These are phyloP conservation scores for Fusarium tjaetaba DNA, from an alignment of 2,329 filamentous ascomycete genomes.

Conservation along the genomic window DNA sequence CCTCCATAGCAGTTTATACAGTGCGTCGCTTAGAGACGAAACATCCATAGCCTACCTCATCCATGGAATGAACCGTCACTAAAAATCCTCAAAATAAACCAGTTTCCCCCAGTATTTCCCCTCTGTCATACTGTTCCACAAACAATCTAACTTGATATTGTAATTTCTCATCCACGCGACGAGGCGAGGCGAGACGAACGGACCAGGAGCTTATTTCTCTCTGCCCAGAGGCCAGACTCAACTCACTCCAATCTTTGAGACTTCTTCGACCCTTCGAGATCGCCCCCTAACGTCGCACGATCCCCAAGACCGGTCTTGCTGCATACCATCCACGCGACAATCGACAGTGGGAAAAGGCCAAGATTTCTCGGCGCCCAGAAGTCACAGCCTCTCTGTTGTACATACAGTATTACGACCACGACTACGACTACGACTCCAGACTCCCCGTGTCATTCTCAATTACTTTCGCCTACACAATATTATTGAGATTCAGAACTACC, in stretches of 20 bases:
- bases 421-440: neutral
- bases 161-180: conserved; percentile 8
- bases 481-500: neutral
- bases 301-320: conserved; percentile 3
- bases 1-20: conserved; percentile 6
- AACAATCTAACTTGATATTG: neutral
- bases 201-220: conserved; percentile 19
- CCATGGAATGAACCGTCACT: neutral
- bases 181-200: neutral
- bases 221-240: neutral
- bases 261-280: conserved; percentile 34
- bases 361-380: conserved; percentile 29
- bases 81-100: conserved; percentile 15
- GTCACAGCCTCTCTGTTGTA: conserved; percentile 20
- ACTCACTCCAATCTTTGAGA: neutral
- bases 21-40: conserved; percentile 12
- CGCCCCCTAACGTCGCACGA: conserved; percentile 13
- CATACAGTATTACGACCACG: neutral
- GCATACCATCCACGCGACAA: conserved; percentile 17
- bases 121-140: conserved; percentile 8
- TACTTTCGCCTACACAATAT: neutral
- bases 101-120: conserved; percentile 14
- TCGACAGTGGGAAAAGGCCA: conserved; percentile 25
- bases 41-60: neutral
- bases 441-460: neutral